Conservation (phyloP, 768 basidiomycete genomes). For the Mycena venus region DNA sequence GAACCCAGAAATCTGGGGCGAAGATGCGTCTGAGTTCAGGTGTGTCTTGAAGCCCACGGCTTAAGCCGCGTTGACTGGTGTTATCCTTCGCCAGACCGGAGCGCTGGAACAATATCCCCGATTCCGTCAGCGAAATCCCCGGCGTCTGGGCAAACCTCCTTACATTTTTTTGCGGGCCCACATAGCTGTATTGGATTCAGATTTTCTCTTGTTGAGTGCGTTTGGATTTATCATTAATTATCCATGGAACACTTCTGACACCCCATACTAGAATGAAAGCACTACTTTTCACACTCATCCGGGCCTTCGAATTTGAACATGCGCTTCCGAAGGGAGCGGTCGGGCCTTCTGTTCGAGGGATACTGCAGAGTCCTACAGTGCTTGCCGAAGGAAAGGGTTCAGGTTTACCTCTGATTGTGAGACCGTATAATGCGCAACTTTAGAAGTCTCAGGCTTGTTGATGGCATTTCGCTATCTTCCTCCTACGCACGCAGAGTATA, state of each 20-base stretch:
- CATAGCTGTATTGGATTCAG: slow-evolving; percentile 77
- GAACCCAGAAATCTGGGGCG: slow-evolving; percentile 44
- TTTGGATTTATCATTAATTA: neutral
- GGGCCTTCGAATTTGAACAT: slow-evolving; percentile 61
- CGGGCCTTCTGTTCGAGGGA: neutral
- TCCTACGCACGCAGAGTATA: too few relatives aligned
- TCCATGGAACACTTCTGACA: neutral
- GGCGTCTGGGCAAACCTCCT: slow-evolving; percentile 21
- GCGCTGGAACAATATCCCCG: slow-evolving; percentile 16
- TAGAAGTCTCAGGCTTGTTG: too few relatives aligned
- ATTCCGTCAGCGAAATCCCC: neutral
- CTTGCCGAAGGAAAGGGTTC: neutral
- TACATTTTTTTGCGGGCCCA: slow-evolving; percentile 44
- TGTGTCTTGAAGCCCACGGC: neutral
- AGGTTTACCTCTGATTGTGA: neutral
- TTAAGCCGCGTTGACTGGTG: neutral
- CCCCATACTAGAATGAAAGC: slow-evolving; percentile 52
- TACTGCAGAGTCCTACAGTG: neutral
- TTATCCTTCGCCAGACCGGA: slow-evolving; percentile 30
- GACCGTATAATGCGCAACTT: too few relatives aligned
- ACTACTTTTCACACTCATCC: slow-evolving; percentile 54
- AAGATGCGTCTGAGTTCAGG: slow-evolving; percentile 9
- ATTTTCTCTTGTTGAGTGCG: slow-evolving; percentile 71
- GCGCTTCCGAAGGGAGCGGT: slow-evolving; percentile 1
- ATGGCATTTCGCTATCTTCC: too few relatives aligned